These are phyloP conservation scores for Leccinum uliginosum DNA, from an alignment of 768 basidiomycete species.

Conservation along the genomic window DNA sequence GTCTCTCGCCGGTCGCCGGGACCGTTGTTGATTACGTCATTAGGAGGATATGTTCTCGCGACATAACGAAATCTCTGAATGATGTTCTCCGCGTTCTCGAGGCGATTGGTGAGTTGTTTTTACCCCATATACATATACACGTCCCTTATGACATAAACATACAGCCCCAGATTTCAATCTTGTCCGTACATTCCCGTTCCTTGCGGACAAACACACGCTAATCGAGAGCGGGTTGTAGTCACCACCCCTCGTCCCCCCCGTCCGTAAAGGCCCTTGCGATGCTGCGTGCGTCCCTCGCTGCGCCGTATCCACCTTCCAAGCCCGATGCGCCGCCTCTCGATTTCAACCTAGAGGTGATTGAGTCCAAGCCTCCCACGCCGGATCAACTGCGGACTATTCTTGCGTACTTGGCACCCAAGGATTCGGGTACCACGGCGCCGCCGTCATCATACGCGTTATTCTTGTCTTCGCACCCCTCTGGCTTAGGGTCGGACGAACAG, in stretches of 20 bases:
- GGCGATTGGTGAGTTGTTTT: constrained; percentile 27
- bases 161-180: constrained; percentile 62
- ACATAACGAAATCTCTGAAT: neutral
- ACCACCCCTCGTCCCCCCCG: constrained; percentile 59
- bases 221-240: constrained; percentile 37
- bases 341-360: constrained; percentile 71
- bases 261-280: constrained; percentile 59
- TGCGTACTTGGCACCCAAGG: constrained; percentile 42
- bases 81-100: constrained; percentile 35
- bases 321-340: constrained; percentile 48
- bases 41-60: neutral
- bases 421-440: constrained; percentile 29
- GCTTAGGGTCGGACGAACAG: constrained; percentile 32
- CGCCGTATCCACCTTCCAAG: constrained; percentile 56
- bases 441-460: constrained; percentile 33
- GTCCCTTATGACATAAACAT: neutral
- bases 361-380: constrained; percentile 54
- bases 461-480: constrained; percentile 59
- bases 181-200: constrained; percentile 38
- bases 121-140: neutral
- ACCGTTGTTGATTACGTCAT: constrained; percentile 7
- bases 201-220: constrained; percentile 9
- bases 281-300: constrained; percentile 53
- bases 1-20: neutral
- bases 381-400: constrained; percentile 69